These are phyloP conservation scores for Penicillium olsonii DNA, from an alignment of 2,329 filamentous ascomycete genomes.

Conservation along the genomic window DNA sequence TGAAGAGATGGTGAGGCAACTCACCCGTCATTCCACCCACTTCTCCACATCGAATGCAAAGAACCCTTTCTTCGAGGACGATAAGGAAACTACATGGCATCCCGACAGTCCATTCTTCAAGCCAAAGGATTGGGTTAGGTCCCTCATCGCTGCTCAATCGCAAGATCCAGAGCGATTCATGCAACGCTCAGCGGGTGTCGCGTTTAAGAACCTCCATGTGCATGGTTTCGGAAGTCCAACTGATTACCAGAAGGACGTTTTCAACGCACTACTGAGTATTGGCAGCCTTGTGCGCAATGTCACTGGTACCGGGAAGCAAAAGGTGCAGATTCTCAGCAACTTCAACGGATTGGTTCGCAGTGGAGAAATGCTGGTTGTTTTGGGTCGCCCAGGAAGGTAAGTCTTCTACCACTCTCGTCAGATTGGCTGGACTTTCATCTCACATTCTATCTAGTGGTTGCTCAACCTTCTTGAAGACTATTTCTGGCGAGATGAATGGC, in stretches of 20 bases:
- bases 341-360: constrained; percentile 2
- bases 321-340: background rate
- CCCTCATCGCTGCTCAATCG: constrained; percentile 21
- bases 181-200: constrained; percentile 55
- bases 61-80: constrained; percentile 19
- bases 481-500: constrained; percentile 76
- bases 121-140: constrained; percentile 23
- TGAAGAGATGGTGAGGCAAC: constrained; percentile 4
- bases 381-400: constrained; percentile 1
- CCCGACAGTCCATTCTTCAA: constrained; percentile 24
- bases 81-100: constrained; percentile 22
- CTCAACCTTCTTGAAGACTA: constrained; percentile 77
- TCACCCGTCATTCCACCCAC: constrained; percentile 24
- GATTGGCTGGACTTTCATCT: background rate
- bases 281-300: constrained; percentile 1
- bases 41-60: constrained; percentile 17
- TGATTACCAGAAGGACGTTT: constrained; percentile 67
- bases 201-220: constrained; percentile 65
- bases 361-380: constrained; percentile 2
- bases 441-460: constrained; percentile 46
- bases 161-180: constrained; percentile 18
- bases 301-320: background rate
- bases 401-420: background rate
- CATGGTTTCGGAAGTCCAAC: constrained; percentile 66
- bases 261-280: constrained; percentile 51